A percentile compares a stretch with the other conserved stretches of the same genome.
phyloP scores from a whole-genome alignment of 495 filamentous ascomycete species.

The Aspergillus kassunensis region DNA sequence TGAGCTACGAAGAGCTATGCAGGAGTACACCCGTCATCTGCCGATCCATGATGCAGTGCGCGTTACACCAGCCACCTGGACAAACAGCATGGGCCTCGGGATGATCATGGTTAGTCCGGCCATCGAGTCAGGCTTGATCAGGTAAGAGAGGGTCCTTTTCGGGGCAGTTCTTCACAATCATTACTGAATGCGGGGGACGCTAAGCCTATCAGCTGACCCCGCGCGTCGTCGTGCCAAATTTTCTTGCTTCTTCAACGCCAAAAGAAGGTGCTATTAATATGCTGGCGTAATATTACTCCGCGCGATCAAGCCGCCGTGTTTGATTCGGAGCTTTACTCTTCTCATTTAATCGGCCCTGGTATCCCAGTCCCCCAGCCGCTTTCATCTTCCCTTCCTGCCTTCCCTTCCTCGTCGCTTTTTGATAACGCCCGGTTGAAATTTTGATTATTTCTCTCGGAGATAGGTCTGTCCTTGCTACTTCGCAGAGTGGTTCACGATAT shows the following conservation, averaged over 20 bases:
- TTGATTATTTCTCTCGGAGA: not conserved
- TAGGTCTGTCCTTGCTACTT: not conserved
- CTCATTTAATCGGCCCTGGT: slow-evolving; percentile 3
- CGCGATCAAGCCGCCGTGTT: slow-evolving; percentile 1
- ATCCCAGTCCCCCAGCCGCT: not conserved
- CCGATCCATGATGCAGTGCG: too few relatives aligned
- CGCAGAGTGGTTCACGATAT: not conserved
- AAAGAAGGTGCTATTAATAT: slow-evolving; percentile 3
- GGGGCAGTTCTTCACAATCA: slow-evolving; percentile 3
- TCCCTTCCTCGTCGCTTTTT: not conserved
- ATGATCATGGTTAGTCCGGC: not conserved
- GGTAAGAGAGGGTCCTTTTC: not conserved
- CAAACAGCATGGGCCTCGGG: too few relatives aligned
- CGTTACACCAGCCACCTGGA: too few relatives aligned
- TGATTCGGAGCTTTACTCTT: slow-evolving; percentile 2
- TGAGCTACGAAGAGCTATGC: too few relatives aligned
- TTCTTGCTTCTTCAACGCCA: slow-evolving; percentile 3
- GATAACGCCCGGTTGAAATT: not conserved
- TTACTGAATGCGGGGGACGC: slow-evolving; percentile 26
- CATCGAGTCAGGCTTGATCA: slow-evolving; percentile 9
- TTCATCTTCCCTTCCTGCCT: not conserved
- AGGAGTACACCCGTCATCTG: too few relatives aligned
- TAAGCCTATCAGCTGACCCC: slow-evolving; percentile 24
- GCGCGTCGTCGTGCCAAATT: slow-evolving; percentile 12
- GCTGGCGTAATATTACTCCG: slow-evolving; percentile 3